Conservation (phyloP, 2,329 filamentous ascomycete species). For the Diaporthe australafricana region DNA sequence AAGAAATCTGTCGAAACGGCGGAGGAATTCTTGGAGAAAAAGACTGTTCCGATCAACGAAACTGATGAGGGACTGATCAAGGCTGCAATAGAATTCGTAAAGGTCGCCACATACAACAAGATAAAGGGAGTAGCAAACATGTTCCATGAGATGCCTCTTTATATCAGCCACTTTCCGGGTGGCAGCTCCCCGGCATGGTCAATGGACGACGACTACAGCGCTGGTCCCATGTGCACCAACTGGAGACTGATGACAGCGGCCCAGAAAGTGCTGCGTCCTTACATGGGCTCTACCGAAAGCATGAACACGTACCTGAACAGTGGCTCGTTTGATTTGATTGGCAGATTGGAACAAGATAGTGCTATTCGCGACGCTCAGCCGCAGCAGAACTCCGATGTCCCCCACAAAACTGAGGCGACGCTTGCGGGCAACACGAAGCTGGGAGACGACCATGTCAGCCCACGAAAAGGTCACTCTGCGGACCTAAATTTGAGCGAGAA, state of each 20-base stretch:
- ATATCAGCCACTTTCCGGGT: conserved; percentile 74
- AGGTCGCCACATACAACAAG: conserved; percentile 66
- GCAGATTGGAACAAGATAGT: conserved; percentile 50
- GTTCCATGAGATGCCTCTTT: conserved; percentile 83
- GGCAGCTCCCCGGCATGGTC: conserved; percentile 74
- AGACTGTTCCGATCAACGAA: conserved; percentile 66
- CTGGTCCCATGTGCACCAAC: conserved; percentile 61
- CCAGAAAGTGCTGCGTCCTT: conserved; percentile 63
- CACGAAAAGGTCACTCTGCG: conserved; percentile 48
- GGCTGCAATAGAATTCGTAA: conserved; percentile 75
- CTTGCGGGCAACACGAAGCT: conserved; percentile 58
- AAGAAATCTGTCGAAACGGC: conserved; percentile 73
- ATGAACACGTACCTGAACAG: conserved; percentile 62
- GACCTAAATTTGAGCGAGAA: conserved; percentile 42
- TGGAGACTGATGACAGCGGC: conserved; percentile 62
- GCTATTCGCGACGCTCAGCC: conserved; percentile 42
- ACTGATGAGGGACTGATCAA: conserved; percentile 72
- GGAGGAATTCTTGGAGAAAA: conserved; percentile 73
- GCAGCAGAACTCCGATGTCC: background rate
- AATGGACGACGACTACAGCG: conserved; percentile 60
- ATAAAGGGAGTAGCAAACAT: conserved; percentile 76
- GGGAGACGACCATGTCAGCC: conserved; percentile 49
- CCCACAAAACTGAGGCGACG: conserved; percentile 37
- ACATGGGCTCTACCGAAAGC: conserved; percentile 55
- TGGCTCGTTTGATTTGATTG: conserved; percentile 54